Evolutionary conservation across 2,329 filamentous ascomycete species (phyloP).

Genomic region (Sporothrix mexicana): DNA sequence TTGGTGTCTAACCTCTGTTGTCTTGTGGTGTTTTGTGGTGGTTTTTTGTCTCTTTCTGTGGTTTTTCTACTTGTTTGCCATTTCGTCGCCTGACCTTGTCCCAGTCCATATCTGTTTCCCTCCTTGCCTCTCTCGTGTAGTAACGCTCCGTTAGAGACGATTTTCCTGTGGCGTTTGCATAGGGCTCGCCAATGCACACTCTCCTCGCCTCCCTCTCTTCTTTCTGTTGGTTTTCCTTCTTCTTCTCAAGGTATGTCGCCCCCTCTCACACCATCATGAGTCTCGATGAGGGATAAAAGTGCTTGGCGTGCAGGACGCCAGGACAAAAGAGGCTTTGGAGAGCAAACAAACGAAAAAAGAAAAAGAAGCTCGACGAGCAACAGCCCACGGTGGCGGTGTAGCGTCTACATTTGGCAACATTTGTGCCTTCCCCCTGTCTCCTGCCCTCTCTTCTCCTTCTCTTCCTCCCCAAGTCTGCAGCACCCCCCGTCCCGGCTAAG

Average conservation of each 20-base stretch:
- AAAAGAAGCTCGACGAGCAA: not conserved
- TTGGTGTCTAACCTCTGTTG: no score
- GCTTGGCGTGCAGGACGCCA: conserved; percentile 15
- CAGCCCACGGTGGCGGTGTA: conserved; percentile 18
- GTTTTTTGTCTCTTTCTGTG: no score
- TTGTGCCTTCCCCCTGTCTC: not conserved
- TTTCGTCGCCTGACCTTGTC: not conserved
- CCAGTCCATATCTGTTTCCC: not conserved
- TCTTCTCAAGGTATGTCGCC: not conserved
- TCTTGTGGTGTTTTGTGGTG: no score
- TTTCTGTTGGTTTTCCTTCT: not conserved
- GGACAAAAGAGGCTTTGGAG: conserved; percentile 6
- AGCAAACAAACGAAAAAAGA: not conserved
- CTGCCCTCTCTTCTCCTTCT: not conserved
- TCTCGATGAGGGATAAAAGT: not conserved
- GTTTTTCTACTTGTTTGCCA: conserved; percentile 1
- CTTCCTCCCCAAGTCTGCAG: conserved; percentile 16
- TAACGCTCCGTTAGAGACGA: not conserved
- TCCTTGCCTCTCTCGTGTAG: not conserved
- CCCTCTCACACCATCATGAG: not conserved
- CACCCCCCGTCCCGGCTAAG: conserved; percentile 21
- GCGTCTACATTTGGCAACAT: not conserved
- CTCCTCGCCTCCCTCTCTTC: not conserved
- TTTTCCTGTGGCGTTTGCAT: not conserved
- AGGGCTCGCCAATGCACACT: not conserved